phyloP scores from a whole-genome alignment of 352 stramenopile species.

The Phytophthora podocarpi region DNA sequence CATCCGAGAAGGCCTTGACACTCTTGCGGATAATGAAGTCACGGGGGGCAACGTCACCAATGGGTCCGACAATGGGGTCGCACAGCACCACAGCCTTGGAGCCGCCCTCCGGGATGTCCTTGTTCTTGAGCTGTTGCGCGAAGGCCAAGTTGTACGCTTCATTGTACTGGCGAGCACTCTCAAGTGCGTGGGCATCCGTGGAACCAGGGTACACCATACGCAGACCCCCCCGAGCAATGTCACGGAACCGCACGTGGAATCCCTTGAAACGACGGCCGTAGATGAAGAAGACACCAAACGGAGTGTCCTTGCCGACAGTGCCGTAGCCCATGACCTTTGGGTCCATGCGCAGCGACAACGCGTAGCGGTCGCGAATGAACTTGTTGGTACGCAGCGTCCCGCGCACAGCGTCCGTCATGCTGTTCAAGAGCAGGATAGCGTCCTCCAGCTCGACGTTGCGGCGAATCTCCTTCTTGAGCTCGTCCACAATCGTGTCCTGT shows the following conservation, averaged over 20 bases:
- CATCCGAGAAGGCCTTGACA: conserved; percentile 96
- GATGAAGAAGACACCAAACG: conserved; percentile 97
- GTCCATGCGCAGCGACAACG: conserved; percentile 79
- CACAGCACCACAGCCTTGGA: conserved; percentile 87
- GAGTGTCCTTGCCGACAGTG: conserved; percentile 86
- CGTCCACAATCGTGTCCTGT: conserved; percentile 47
- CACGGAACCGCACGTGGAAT: conserved; percentile 86
- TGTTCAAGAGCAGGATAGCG: conserved; percentile 76
- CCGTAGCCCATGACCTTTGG: conserved; percentile 82
- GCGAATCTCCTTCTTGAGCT: conserved; percentile 77
- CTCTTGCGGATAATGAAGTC: conserved; percentile 95
- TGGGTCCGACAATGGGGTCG: conserved; percentile 70
- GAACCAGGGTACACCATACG: conserved; percentile 80
- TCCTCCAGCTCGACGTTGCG: conserved; percentile 77
- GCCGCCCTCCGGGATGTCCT: conserved; percentile 85
- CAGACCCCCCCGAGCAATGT: conserved; percentile 81
- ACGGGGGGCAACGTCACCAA: conserved; percentile 77
- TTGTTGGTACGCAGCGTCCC: conserved; percentile 86
- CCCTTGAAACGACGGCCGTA: conserved; percentile 96
- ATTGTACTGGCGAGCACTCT: conserved; percentile 82
- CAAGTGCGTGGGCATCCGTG: conserved; percentile 57
- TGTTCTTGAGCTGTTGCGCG: conserved; percentile 90
- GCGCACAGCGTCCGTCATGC: conserved; percentile 76
- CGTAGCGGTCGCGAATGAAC: conserved; percentile 82
- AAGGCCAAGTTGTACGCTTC: conserved; percentile 87